A percentile compares a stretch with the other conserved stretches of the same genome.
phyloP scores from a whole-genome alignment of 495 filamentous ascomycete species.

The Xylaria grammica region DNA sequence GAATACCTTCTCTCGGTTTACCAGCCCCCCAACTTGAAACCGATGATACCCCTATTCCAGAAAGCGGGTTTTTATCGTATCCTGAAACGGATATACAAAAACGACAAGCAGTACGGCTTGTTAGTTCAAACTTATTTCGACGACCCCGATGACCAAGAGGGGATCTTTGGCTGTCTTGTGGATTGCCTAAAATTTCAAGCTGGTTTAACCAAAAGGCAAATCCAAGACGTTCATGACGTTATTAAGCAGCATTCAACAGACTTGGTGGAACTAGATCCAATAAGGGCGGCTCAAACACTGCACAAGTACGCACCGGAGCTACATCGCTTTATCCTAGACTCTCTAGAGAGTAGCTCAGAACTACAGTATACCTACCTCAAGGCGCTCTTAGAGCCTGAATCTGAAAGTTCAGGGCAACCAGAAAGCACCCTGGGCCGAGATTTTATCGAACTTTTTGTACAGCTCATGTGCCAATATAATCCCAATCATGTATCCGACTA shows the following conservation, averaged over 20 bases:
- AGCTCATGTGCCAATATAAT: slow-evolving; percentile 85
- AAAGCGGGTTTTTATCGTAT: slow-evolving; percentile 91
- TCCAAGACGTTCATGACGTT: slow-evolving; percentile 73
- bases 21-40: slow-evolving; percentile 79
- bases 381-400: slow-evolving; percentile 74
- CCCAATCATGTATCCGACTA: slow-evolving; percentile 83
- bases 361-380: slow-evolving; percentile 79
- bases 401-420: slow-evolving; percentile 45
- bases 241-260: slow-evolving; percentile 71
- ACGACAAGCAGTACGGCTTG: slow-evolving; percentile 79
- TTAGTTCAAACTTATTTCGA: slow-evolving; percentile 84
- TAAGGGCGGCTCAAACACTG: slow-evolving; percentile 71
- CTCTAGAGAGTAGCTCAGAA: slow-evolving; percentile 65
- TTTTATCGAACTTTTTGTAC: slow-evolving; percentile 86
- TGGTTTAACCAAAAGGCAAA: slow-evolving; percentile 74
- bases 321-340: slow-evolving; percentile 71
- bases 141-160: slow-evolving; percentile 74
- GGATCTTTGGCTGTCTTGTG: slow-evolving; percentile 78
- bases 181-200: slow-evolving; percentile 77
- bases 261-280: slow-evolving; percentile 72
- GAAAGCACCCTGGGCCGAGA: slow-evolving; percentile 43
- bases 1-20: slow-evolving; percentile 95
- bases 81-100: slow-evolving; percentile 83
- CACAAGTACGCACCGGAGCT: slow-evolving; percentile 68
- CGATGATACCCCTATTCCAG: slow-evolving; percentile 76